Conservation (phyloP, 352 stramenopile genomes). For the Pythium coloratum region DNA sequence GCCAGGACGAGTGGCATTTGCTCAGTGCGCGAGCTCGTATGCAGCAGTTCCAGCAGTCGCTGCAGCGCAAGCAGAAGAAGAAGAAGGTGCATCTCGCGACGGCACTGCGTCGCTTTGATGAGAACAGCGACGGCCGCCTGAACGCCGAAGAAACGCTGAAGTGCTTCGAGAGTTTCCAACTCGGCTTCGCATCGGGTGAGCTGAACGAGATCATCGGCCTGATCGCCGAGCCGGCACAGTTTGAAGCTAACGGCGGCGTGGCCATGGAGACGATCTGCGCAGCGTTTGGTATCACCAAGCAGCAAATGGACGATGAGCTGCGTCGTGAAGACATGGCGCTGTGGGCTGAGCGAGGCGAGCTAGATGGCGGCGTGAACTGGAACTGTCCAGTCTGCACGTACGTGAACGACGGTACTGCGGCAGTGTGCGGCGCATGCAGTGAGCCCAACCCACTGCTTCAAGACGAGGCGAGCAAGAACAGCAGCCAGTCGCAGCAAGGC, state of each 20-base stretch:
- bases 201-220: constrained; percentile 83
- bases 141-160: constrained; percentile 74
- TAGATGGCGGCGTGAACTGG: constrained; percentile 39
- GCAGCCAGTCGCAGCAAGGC: constrained; percentile 39
- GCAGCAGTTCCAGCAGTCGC: constrained; percentile 84
- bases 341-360: constrained; percentile 15
- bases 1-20: constrained; percentile 96
- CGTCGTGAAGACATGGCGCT: constrained; percentile 40
- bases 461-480: constrained; percentile 20
- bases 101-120: constrained; percentile 67
- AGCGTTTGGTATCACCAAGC: constrained; percentile 57
- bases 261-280: constrained; percentile 71
- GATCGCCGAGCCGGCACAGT: constrained; percentile 54
- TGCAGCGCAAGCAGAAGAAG: constrained; percentile 60
- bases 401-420: constrained; percentile 49
- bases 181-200: constrained; percentile 80
- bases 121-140: constrained; percentile 63
- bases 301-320: constrained; percentile 60
- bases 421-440: constrained; percentile 56
- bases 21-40: constrained; percentile 74
- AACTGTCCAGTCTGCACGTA: constrained; percentile 79
- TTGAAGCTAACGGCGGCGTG: constrained; percentile 47
- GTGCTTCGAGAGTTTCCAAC: constrained; percentile 85
- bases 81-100: constrained; percentile 50
- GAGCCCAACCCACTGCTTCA: constrained; percentile 56